Percentiles rank a stretch among this genome's conserved stretches.
Evolutionary conservation across 192 early-diverging fungal species (phyloP).

Genomic region (Backusella psychrophila): DNA sequence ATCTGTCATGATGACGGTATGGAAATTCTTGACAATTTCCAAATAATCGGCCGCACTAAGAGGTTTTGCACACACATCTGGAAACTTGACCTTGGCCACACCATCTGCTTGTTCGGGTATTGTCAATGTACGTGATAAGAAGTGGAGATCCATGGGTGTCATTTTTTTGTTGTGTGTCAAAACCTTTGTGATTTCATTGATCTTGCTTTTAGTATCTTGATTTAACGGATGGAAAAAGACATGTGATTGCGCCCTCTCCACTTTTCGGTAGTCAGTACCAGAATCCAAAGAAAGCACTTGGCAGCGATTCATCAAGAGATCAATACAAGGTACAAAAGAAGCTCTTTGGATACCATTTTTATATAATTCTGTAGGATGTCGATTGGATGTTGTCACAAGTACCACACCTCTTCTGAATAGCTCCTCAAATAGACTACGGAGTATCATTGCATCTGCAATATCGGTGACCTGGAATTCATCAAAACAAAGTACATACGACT

Average conservation of each 20-base stretch:
- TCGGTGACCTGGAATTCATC: conserved; percentile 98
- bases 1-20: conserved; percentile 75
- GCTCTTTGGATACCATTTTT: conserved; percentile 94
- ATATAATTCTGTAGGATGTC: conserved; percentile 91
- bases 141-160: conserved; percentile 52
- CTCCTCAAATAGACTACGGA: conserved; percentile 78
- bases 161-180: conserved; percentile 32
- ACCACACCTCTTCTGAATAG: conserved; percentile 85
- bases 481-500: conserved; percentile 89
- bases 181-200: conserved; percentile 45
- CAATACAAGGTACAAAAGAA: conserved; percentile 92
- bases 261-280: conserved; percentile 89
- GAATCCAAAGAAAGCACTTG: conserved; percentile 81
- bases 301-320: conserved; percentile 78
- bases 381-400: conserved; percentile 90
- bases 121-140: conserved; percentile 72
- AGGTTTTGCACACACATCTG: conserved; percentile 71
- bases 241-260: conserved; percentile 51
- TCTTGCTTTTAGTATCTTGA: conserved; percentile 38
- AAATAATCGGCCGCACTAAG: conserved; percentile 90
- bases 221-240: conserved; percentile 75
- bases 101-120: conserved; percentile 65
- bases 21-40: conserved; percentile 70
- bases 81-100: conserved; percentile 75
- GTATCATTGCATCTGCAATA: conserved; percentile 96